phyloP scores from a whole-genome alignment of 768 basidiomycete species.

The Termitomyces sp. region DNA sequence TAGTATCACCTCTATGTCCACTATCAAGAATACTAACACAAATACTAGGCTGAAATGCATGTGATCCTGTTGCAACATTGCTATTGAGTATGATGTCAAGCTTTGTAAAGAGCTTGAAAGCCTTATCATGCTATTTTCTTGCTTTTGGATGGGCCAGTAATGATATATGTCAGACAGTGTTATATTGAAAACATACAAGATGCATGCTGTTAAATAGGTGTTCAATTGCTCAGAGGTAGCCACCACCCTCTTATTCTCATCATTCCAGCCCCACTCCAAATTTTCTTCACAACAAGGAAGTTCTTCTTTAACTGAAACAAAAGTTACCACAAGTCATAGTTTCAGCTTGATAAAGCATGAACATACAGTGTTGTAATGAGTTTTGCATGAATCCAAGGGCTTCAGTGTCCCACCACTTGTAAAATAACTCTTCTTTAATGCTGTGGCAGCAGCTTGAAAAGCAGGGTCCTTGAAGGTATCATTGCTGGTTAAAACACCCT shows the following conservation, averaged over 20 bases:
- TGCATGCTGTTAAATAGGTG: not conserved
- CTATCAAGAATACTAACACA: not conserved
- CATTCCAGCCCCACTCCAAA: not conserved
- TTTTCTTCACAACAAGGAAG: not conserved
- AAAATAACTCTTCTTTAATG: no score
- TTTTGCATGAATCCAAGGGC: not conserved
- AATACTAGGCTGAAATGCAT: not conserved
- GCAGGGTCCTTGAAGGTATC: no score
- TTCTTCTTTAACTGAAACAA: not conserved
- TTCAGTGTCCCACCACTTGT: not conserved
- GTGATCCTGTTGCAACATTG: not conserved
- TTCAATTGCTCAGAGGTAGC: not conserved
- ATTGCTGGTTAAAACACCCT: no score
- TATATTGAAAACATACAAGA: not conserved
- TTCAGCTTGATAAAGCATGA: not conserved
- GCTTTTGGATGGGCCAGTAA: not conserved
- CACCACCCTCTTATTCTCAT: not conserved
- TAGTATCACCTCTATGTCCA: not conserved
- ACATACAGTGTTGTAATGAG: not conserved
- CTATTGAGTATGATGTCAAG: not conserved
- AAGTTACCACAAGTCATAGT: not conserved
- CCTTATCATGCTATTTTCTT: not conserved
- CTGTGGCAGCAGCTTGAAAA: no score
- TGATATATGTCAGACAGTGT: not conserved
- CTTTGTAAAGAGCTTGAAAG: not conserved